These are phyloP conservation scores for Microcyclospora tardicrescens DNA, from an alignment of 2,329 filamentous ascomycete species.

Conservation along the genomic window DNA sequence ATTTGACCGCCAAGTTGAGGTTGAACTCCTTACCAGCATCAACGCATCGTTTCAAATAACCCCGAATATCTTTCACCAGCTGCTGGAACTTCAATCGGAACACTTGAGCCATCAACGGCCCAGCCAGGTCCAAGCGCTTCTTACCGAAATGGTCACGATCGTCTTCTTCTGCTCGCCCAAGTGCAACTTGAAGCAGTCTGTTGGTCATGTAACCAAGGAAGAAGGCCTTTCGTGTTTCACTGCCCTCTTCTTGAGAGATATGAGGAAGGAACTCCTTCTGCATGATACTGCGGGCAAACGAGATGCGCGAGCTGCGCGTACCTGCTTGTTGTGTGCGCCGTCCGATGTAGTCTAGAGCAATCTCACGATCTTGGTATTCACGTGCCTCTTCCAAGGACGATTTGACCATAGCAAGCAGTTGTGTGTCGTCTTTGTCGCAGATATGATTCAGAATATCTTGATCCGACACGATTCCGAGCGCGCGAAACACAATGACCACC, in stretches of 20 bases:
- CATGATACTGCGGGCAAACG: conserved; percentile 84
- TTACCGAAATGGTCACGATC: conserved; percentile 98
- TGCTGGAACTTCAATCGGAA: conserved; percentile 87
- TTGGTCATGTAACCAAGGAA: conserved; percentile 99
- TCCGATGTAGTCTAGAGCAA: conserved; percentile 88
- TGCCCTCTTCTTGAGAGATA: conserved; percentile 88
- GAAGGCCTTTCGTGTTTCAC: conserved; percentile 91
- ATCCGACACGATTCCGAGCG: conserved; percentile 88
- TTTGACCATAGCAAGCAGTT: conserved; percentile 95
- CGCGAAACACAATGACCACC: conserved; percentile 89
- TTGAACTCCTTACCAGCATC: conserved; percentile 84
- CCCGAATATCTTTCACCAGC: conserved; percentile 79
- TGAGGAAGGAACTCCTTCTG: conserved; percentile 95
- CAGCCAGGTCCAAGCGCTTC: conserved; percentile 91
- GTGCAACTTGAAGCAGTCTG: conserved; percentile 79
- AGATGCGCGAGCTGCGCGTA: conserved; percentile 76
- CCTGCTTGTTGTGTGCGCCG: conserved; percentile 70
- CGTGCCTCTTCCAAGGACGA: conserved; percentile 96
- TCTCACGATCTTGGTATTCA: conserved; percentile 87
- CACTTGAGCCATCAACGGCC: conserved; percentile 85
- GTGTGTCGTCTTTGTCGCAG: conserved; percentile 84
- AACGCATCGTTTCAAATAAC: conserved; percentile 83
- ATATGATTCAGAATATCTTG: conserved; percentile 98
- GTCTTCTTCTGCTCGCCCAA: conserved; percentile 86
- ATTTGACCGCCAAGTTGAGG: conserved; percentile 79